phyloP scores from a whole-genome alignment of 2,329 filamentous ascomycete genomes.

The Thielaviopsis euricoi region DNA sequence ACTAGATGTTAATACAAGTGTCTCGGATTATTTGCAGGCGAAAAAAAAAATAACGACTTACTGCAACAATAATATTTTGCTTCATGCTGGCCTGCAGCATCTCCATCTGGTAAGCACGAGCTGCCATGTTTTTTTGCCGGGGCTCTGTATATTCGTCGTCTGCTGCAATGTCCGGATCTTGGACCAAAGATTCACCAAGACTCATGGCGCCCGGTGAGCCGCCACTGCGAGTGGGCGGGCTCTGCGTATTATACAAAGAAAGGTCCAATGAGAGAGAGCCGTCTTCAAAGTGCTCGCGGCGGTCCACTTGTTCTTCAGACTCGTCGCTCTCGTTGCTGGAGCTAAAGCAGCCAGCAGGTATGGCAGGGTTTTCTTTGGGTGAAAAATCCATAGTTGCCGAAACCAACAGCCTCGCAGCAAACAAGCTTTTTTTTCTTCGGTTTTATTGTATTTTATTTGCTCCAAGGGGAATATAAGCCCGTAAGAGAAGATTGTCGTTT shows the following conservation, averaged over 20 bases:
- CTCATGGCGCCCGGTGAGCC: neutral
- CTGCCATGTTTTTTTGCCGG: slow-evolving; percentile 19
- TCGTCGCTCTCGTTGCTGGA: neutral
- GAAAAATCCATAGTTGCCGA: neutral
- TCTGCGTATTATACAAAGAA: neutral
- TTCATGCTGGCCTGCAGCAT: slow-evolving; percentile 57
- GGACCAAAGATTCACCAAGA: neutral
- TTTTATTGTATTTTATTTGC: neutral
- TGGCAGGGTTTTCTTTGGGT: neutral
- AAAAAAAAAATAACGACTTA: slow-evolving; percentile 23
- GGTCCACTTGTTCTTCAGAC: neutral
- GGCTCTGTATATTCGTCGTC: neutral
- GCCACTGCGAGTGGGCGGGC: neutral
- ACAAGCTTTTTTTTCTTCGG: neutral
- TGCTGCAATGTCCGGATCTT: neutral
- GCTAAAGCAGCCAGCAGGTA: neutral
- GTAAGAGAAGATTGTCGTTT: neutral
- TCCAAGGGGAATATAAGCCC: neutral
- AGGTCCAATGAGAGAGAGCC: neutral
- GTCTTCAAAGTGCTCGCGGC: neutral
- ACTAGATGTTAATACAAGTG: neutral
- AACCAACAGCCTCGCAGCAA: neutral
- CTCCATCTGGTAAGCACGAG: slow-evolving; percentile 55
- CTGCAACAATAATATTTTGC: slow-evolving; percentile 55
- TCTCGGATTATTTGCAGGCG: slow-evolving; percentile 10